Evolutionary conservation across 805 yeast genomes (phyloP).

Genomic region (Lachancea sp.): DNA sequence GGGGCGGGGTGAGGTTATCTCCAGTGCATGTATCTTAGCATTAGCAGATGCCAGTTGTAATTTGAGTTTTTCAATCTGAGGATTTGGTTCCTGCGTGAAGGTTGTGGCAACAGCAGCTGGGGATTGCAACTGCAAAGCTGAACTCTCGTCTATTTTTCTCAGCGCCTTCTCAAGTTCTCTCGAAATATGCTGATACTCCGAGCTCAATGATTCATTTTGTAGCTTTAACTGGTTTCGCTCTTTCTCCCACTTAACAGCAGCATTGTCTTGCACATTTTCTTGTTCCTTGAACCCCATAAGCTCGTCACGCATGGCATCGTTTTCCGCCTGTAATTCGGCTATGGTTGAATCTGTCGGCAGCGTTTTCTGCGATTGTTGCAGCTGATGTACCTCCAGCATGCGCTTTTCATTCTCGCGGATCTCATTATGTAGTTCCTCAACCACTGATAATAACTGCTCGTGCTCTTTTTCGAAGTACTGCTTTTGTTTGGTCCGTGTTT

Average conservation of each 20-base stretch:
- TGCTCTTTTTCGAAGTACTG: conserved; percentile 27
- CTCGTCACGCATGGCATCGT: conserved; percentile 5
- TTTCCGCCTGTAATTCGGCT: conserved; percentile 8
- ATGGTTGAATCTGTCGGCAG: conserved; percentile 4
- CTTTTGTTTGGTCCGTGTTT: conserved; percentile 23
- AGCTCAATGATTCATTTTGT: conserved; percentile 25
- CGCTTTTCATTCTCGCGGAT: conserved; percentile 28
- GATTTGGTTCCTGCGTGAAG: conserved; percentile 6
- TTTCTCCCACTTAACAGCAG: conserved; percentile 22
- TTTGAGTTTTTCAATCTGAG: conserved; percentile 26
- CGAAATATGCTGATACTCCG: conserved; percentile 24
- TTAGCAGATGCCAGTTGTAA: conserved; percentile 29
- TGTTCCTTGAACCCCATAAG: conserved; percentile 10
- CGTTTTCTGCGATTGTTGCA: not conserved
- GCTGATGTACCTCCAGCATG: conserved; percentile 6
- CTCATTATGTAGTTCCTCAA: conserved; percentile 30
- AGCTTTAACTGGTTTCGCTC: conserved; percentile 26
- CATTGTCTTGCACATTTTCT: conserved; percentile 13
- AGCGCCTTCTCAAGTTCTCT: conserved; percentile 24
- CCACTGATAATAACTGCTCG: conserved; percentile 29
- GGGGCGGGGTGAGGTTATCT: conserved; percentile 13
- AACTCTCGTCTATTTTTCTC: conserved; percentile 20
- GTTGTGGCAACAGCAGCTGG: conserved; percentile 5
- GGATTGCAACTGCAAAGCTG: not conserved
- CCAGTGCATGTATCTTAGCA: conserved; percentile 14